Conservation (phyloP, 2,329 filamentous ascomycete species). For the Pyricularia sp. region DNA sequence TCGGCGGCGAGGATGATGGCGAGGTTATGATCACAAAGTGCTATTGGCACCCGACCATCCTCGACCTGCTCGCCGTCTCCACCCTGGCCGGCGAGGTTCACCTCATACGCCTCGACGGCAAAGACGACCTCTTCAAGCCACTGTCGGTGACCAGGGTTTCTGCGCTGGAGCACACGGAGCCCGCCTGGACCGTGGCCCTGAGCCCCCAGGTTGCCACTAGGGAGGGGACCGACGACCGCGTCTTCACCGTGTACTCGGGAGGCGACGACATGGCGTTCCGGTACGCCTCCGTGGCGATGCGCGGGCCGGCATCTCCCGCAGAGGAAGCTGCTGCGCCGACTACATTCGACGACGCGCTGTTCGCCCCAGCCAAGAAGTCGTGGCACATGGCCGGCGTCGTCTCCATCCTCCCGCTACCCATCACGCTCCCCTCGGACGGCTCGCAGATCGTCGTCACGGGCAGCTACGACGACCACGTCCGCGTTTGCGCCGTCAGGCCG, state of each 20-base stretch:
- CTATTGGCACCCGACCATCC: slow-evolving; percentile 55
- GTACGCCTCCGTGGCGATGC: slow-evolving; percentile 22
- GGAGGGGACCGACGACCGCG: slow-evolving; percentile 11
- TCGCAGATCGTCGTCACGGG: slow-evolving; percentile 65
- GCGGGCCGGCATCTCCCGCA: not conserved
- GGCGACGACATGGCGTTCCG: slow-evolving; percentile 65
- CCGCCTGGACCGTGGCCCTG: slow-evolving; percentile 68
- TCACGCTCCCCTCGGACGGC: slow-evolving; percentile 25
- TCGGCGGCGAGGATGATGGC: slow-evolving; percentile 29
- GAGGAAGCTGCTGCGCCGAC: not conserved
- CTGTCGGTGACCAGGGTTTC: slow-evolving; percentile 29
- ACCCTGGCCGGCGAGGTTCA: slow-evolving; percentile 59
- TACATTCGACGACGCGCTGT: slow-evolving; percentile 12
- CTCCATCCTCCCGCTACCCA: slow-evolving; percentile 63
- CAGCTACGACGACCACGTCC: slow-evolving; percentile 80
- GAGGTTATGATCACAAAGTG: slow-evolving; percentile 62
- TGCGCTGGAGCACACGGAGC: slow-evolving; percentile 43
- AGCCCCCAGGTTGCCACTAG: slow-evolving; percentile 20
- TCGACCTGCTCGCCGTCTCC: slow-evolving; percentile 55
- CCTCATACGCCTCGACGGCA: slow-evolving; percentile 36
- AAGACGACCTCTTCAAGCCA: not conserved
- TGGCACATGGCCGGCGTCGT: slow-evolving; percentile 76
- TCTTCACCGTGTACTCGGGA: slow-evolving; percentile 52
- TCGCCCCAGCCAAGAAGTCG: not conserved
- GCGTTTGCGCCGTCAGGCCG: slow-evolving; percentile 49